These are phyloP conservation scores for Protomyces inundatus DNA, from an alignment of 1,139 yeast genomes.

Conservation along the genomic window DNA sequence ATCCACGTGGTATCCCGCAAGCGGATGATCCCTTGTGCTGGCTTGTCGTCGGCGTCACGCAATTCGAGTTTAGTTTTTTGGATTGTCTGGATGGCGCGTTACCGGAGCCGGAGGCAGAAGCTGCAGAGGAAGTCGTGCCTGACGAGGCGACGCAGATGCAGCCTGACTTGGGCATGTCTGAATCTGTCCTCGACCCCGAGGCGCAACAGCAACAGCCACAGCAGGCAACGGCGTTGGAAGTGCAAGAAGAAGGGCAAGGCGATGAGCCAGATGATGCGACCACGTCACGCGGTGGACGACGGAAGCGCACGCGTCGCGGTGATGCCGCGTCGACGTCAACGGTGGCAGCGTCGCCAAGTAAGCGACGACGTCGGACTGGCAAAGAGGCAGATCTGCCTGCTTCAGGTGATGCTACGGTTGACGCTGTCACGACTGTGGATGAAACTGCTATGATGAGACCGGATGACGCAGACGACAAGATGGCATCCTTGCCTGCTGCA, in stretches of 20 bases:
- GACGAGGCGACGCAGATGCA: not conserved
- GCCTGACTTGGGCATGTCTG: too few species aligned
- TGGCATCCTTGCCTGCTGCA: too few species aligned
- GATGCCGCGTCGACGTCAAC: not conserved
- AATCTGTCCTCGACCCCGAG: not conserved
- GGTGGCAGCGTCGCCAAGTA: not conserved
- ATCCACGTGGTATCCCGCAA: not conserved
- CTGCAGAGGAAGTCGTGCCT: not conserved
- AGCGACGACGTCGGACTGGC: not conserved
- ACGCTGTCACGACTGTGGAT: too few species aligned
- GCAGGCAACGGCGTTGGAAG: not conserved
- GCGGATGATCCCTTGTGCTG: conserved; percentile 9
- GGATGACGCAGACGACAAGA: too few species aligned
- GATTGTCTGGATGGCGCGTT: not conserved
- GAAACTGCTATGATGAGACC: too few species aligned
- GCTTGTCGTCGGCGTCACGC: conserved; percentile 14
- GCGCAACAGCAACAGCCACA: not conserved
- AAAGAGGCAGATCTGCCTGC: not conserved
- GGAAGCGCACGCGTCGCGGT: not conserved
- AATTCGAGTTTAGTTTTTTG: conserved; percentile 1
- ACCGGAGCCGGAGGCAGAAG: not conserved
- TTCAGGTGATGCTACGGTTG: too few species aligned
- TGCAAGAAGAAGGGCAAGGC: not conserved
- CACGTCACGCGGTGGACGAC: not conserved
- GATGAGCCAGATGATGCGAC: not conserved